phyloP scores from a whole-genome alignment of 257 asterid species.

The Nicotiana paniculata region DNA sequence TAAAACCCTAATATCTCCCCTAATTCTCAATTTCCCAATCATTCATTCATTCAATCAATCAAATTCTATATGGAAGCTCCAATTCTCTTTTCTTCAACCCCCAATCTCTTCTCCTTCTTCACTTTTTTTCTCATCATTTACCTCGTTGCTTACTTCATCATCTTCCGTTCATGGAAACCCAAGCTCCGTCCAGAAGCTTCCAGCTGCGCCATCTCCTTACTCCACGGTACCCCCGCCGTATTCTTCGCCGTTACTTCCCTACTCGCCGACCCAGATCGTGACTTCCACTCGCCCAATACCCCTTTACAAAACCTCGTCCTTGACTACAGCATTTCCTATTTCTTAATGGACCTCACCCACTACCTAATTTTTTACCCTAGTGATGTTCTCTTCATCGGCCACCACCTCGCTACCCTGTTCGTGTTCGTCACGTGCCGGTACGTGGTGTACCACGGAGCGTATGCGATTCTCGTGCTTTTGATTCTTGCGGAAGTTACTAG shows the following conservation, averaged over 20 bases:
- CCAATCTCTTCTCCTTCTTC: conserved; percentile 45
- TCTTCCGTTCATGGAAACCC: conserved; percentile 56
- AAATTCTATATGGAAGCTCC: conserved; percentile 24
- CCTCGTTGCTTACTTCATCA: conserved; percentile 40
- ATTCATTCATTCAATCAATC: not conserved
- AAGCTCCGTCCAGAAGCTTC: conserved; percentile 89
- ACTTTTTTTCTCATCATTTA: conserved; percentile 36
- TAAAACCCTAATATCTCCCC: not conserved
- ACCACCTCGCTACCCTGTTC: conserved; percentile 78
- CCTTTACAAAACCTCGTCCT: conserved; percentile 56
- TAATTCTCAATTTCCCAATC: not conserved
- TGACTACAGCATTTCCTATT: conserved; percentile 86
- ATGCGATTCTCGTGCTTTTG: conserved; percentile 62
- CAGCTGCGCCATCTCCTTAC: conserved; percentile 75
- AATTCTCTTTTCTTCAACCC: conserved; percentile 9
- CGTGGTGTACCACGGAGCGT: conserved; percentile 67
- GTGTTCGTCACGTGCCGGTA: conserved; percentile 84
- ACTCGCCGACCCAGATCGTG: conserved; percentile 41
- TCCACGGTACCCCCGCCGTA: conserved; percentile 94
- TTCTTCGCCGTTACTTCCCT: conserved; percentile 51
- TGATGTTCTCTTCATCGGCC: conserved; percentile 79
- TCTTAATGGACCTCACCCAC: conserved; percentile 80
- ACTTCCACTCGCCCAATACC: conserved; percentile 63
- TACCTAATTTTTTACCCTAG: conserved; percentile 58
- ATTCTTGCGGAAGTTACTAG: conserved; percentile 87